Evolutionary conservation across 2,329 filamentous ascomycete genomes (phyloP), one percentile per base, ranked within the genome.

Genomic region (Colletotrichum viniferum): DNA sequence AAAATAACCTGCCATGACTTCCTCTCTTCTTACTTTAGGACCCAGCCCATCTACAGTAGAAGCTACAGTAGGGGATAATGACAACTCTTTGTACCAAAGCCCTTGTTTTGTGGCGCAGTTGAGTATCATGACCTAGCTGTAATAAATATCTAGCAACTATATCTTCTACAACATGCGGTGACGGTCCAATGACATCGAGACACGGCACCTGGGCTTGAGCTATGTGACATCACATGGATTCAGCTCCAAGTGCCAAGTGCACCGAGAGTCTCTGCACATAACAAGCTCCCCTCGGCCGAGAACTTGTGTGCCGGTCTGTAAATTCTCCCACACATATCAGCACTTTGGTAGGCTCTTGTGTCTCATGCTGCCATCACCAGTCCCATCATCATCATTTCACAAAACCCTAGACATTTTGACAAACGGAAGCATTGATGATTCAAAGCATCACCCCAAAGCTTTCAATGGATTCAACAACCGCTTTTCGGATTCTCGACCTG

Each of bases 1-100:
- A n/a, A 43, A n/a, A n/a, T 1, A n/a, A 43, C 18, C 18, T n/a
- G 18, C 18, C 18, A n/a, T n/a, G 3, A 1, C n/a, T 1, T 43
- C 18, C 16, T 2, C 0, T 38, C 8, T 38, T 38, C 14, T 38
- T 18, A 38, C 36, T 38, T 14, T 38, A 38, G 36, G 14, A 38
- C 36, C 2, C 36, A 38, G 14, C 36, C 36, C 14, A 38, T 38
- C 36, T 38, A 38, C 16, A 43, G 18, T 10, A n/a, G 38, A 43
- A 43, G 38, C 38, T n/a, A 43, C 38, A 12, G 10, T 43, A n/a
- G 18, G 36, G 38, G 38, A n/a, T 3, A 43, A 43, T 10, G 8
- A n/a, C 9, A 43, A 43, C 38, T n/a, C n/a, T 43, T 43, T 10
- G 9, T 43, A n/a, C 18, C 9, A n/a, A n/a, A 43, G 18, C 16